These are phyloP conservation scores for Suillus decipiens DNA, from an alignment of 768 basidiomycete species.

Conservation along the genomic window DNA sequence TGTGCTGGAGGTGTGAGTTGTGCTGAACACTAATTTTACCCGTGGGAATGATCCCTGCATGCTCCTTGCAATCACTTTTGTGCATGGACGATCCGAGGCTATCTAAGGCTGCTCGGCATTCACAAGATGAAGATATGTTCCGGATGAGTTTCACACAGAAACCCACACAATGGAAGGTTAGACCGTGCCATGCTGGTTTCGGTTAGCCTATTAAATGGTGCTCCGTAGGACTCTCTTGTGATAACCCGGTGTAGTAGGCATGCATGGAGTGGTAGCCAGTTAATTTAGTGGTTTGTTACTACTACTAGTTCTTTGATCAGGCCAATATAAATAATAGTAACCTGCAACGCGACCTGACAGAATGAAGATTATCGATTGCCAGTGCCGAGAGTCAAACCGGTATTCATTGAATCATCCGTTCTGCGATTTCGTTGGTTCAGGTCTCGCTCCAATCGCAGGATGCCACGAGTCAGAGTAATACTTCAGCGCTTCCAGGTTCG, in stretches of 20 bases:
- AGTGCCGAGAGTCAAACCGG: neutral
- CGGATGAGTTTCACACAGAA: neutral
- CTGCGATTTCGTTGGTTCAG: neutral
- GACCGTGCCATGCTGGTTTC: too few species aligned
- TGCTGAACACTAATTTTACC: conserved; percentile 8
- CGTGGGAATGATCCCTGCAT: neutral
- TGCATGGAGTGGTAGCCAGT: neutral
- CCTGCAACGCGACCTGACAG: neutral
- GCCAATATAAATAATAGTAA: neutral
- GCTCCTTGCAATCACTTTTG: neutral
- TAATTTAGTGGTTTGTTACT: neutral
- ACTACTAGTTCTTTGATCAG: neutral
- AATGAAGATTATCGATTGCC: neutral
- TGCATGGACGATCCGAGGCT: neutral
- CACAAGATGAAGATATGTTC: neutral
- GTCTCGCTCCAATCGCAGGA: neutral
- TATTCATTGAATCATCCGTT: neutral
- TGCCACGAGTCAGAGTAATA: neutral
- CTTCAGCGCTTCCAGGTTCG: neutral
- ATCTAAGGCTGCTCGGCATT: neutral
- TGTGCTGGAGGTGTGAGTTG: conserved; percentile 2
- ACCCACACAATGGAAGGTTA: neutral
- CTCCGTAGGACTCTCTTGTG: neutral
- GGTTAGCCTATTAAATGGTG: neutral
- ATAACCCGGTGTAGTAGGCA: neutral